Base-by-base conservation (phyloP, 768 basidiomycete genomes). In the Lentinula boryana region DNA sequence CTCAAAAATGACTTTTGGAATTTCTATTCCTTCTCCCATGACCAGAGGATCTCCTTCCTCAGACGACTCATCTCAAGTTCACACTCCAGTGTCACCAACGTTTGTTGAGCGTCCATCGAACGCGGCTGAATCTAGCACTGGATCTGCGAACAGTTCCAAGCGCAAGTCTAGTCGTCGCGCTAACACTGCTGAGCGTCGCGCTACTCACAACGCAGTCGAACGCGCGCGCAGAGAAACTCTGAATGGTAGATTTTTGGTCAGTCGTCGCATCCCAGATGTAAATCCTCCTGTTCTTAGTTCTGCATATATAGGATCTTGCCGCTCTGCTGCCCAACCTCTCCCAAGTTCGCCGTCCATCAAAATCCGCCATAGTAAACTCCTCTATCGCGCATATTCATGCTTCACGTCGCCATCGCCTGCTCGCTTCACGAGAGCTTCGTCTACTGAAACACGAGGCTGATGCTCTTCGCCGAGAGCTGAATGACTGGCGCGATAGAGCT, bases 201-300 rank as follows among this genome's bases (percentile, higher is more conserved):
- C 94, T 3, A 95, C 92, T 21, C 96, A 99, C 77, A 99, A 98
- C 71, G 96, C 97, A 35, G 93, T 98, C 61, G 97, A 98, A 78
- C 83, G 97, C 55, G 89, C 91, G 69, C 84, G 96, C 52, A 79
- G 96, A 54, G 96, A 98, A 78, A 95, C 91, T 49, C 78, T 98
- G 56, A 99, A 98, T 71, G 85, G 89, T 57, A 84, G 94, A 61
- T 98, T 98, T 79, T 77, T 97, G 67, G 91, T 88, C 71, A 68
- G 88, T 73, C 56, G 51, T 18, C 10, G n/a, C 3, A 44, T 16
- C 21, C 9, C 18, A 21, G 15, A 13, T 43, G 2, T 4, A 16
- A 8, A 58, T 41, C 58, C 60, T 53, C 38, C 56, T 23, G 27
- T 41, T 33, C 23, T 12, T 54, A 51, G 52, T 44, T 64, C 36